Evolutionary conservation across 331 rosid genomes (phyloP), one percentile per base, ranked within the genome.

Genomic region (Quercus phellos): DNA sequence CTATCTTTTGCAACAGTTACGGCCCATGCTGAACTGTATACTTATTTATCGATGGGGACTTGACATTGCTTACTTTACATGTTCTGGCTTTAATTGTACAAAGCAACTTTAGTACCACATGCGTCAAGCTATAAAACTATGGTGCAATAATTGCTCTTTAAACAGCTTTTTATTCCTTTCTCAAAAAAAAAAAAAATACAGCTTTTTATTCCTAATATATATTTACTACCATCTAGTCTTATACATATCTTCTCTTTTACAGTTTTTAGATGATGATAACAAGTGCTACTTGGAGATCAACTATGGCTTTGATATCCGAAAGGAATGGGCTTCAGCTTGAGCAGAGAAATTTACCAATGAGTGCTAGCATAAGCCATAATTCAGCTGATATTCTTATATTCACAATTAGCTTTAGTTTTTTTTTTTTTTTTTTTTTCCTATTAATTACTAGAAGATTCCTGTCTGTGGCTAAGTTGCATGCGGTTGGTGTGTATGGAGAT

Each of bases 231-330:
- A 18, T 30, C 56, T 8, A 56, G 56, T 79, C 74, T 78, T 55
- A 80, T 75, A 53, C 16, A 16, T 66, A 13, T 32, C 38, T 35
- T 68, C 3, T 78, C 70, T 78, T 63, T 68, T 85, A 81, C 78
- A 88, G 89, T 88, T 88, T 81, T 77, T 85, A 34, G 89, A 88
- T 50, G 91, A 88, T 79, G 91, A 88, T 70, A 83, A 88, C 89
- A 88, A 83, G 86, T 85, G 91, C 83, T 85, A 88, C 91, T 78
- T 88, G 89, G 89, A 85, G 80, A 88, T 88, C 80, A 88, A 85
- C 77, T 88, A 85, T 85, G 85, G 82, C 53, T 88, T 85, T 21
- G 87, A 83, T 58, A 88, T 88, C 74, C 77, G 83, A 78, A 85
- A 83, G 87, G 91, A 83, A 35, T 88, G 91, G 91, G 87, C 84